Evolutionary conservation across 352 stramenopile species (phyloP), one percentile per base, ranked within the genome.

Genomic region (Phytophthora syringae): DNA sequence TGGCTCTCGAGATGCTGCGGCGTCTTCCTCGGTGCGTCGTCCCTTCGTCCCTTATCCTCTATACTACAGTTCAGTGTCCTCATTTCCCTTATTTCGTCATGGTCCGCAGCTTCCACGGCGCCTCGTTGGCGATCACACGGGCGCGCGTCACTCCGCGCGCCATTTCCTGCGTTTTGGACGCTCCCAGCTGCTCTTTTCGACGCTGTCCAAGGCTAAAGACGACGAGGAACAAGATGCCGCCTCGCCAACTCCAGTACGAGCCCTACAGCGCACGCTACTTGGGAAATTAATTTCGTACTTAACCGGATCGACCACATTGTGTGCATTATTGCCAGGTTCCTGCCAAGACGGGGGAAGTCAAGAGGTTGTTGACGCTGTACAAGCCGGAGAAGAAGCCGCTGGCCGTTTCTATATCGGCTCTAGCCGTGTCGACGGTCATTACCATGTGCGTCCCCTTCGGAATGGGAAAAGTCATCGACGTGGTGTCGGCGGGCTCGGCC

Each of bases 391-490:
- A 90, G 54, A 84, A 84, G 50, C 80, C 79, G 30, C 40, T 91
- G 44, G 67, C 58, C 3, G 60, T 92, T n/a, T 90, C 87, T 11
- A 80, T 90, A 50, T 79, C 80, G 0, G 74, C 85, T 48, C 67
- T 95, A 7, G 65, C 70, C 3, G 61, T 93, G 12, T 95, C 86
- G 1, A 93, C 84, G 1, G 76, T 74, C 30, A 88, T 94, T 42
- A 87, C 81, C 22, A 92, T 94, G 82, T 84, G 71, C 53, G 74
- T 94, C 15, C 88, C 88, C 11, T 90, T 90, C 43, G 88, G 86
- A 57, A 94, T 95, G 76, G 88, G 86, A 18, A 82, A 83, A 53
- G 81, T 94, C 51, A 94, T 95, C 53, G 88, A 95, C 43, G 77
- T 86, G 5, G 79, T 94, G 50, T 82, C 76, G 11, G 69, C 79